Evolutionary conservation across 2,329 filamentous ascomycete genomes (phyloP), one percentile per base, ranked within the genome.

Genomic region (Cladosporium austrohemisphaericum): DNA sequence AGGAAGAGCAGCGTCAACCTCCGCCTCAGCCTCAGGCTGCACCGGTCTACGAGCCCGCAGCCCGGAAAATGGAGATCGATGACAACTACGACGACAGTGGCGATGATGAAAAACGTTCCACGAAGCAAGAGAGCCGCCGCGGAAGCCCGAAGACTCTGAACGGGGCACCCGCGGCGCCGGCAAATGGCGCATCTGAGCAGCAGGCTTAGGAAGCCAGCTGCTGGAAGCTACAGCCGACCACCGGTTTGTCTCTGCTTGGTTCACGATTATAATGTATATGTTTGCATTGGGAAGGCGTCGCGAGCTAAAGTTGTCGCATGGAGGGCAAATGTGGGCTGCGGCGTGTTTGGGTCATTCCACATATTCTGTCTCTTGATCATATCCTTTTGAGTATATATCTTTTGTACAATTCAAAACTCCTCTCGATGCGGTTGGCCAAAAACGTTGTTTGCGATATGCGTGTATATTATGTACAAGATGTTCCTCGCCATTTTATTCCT

Each of bases 41-140:
- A 66, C 71, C 41, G 14, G 68, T 76, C 14, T 84, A 83, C 51
- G 92, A 97, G 71, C 88, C 90, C 46, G 90, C 93, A 26, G 89
- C 90, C 16, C 80, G 93, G 18, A 95, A 95, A 69, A 94, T 98
- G 82, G 92, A 97, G 5, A 88, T 97, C 16, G 91, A 98, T 59
- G 93, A 98, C 67, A 87, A 97, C 66, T 97, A 98, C 62, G 92
- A 97, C 66, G 92, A 97, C 62, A 92, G 91, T 50, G 88, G 82
- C 4, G 91, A 95, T 57, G 92, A 96, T 52, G 86, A 93, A 32
- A 82, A 81, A 67, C 68, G 74, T 54, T 67, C 60, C 13, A 59
- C 60, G 6, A 73, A 72, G 53, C 68, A 71, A 48, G 71, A 73
- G 55, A 72, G 71, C 52, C 71, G 68, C 51, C 65, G 70, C 31